Evolutionary conservation across 768 basidiomycete species (phyloP), one percentile per base, ranked within the genome.

Genomic region (Suillus sp.): DNA sequence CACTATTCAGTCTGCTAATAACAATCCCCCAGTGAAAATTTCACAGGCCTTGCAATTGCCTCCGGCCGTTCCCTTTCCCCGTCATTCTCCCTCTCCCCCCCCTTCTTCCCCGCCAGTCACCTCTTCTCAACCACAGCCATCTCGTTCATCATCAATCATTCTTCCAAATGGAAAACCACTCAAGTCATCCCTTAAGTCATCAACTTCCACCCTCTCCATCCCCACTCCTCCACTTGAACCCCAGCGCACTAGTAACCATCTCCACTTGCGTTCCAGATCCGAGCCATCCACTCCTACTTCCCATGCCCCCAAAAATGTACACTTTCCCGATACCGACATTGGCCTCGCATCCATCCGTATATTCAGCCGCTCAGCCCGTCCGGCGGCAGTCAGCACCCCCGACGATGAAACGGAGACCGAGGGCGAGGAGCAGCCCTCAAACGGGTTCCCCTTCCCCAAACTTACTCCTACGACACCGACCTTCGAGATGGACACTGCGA

Each of bases 81-180:
- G 77, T 34, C 72, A 77, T 20, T 69, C 64, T 57, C 65, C 54
- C 50, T 67, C 72, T 40, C 67, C 68, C 47, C 69, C 54, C 42
- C 65, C 20, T 57, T 53, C 32, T 61, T 66, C 30, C 8, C 62
- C 54, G 42, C 20, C 25, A 55, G 40, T 25, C 47, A 62, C 38
- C 38, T 66, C 54, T 18, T 45, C 62, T 30, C 60, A 10, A 38
- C 70, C 68, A 11, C 65, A 20, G 18, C 65, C 68, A 14, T 74
- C 62, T 69, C 81, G 66, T 74, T 82, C 60, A 35, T 78, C 65
- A 67, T 81, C 62, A 16, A 79, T 88, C 60, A 73, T 87, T 27
- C 83, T 88, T 38, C 78, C 85, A 22, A 93, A 89, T 62, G 94
- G 95, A 50, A 93, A 93, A 71, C 91, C 93, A 4, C 88, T 97